Evolutionary conservation across 495 filamentous ascomycete species (phyloP), one percentile per base, ranked within the genome.

Genomic region (Tuber borchii): DNA sequence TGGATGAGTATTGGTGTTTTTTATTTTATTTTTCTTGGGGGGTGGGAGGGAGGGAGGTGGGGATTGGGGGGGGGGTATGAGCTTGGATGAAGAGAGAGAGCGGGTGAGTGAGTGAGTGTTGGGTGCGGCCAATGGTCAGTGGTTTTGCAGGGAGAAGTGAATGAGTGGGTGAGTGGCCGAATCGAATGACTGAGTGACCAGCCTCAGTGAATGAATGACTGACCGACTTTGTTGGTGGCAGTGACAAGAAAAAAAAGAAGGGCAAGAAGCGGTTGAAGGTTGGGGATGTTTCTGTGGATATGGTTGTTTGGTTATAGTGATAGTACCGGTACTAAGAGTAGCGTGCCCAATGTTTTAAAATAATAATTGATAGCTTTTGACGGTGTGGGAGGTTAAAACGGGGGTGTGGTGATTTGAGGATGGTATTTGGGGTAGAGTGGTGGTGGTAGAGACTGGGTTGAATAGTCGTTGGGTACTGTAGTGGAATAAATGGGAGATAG

Each of bases 101-200:
- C 12, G 76, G 71, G 74, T 61, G 45, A 75, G 45, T 39, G 61
- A 73, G 56, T 77, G 74, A 39, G 37, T 31, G 74, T 26, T 39
- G 46, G 20, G 74, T 71, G 39, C 56, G 74, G 72, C 34, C 40
- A 72, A 45, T 75, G 43, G 70, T 26, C 61, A 71, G 46, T 40
- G 77, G 77, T 78, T 39, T 9, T n/a, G n/a, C n/a, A n/a, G n/a
- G n/a, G n/a, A n/a, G n/a, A n/a, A n/a, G n/a, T 20, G 6, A n/a
- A 61, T 16, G 31, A 61, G n/a, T 42, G 44, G 10, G 17, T 19
- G 44, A 45, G 44, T 45, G 44, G 17, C 12, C n/a, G n/a, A n/a
- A n/a, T n/a, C 17, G 51, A 61, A 31, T 61, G 51, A 31, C 3
- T 31, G n/a, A 56, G 20, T 56, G 48, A 56, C 7, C 19, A 48